phyloP scores from a whole-genome alignment of 768 basidiomycete species.

The Boletales sp. region DNA sequence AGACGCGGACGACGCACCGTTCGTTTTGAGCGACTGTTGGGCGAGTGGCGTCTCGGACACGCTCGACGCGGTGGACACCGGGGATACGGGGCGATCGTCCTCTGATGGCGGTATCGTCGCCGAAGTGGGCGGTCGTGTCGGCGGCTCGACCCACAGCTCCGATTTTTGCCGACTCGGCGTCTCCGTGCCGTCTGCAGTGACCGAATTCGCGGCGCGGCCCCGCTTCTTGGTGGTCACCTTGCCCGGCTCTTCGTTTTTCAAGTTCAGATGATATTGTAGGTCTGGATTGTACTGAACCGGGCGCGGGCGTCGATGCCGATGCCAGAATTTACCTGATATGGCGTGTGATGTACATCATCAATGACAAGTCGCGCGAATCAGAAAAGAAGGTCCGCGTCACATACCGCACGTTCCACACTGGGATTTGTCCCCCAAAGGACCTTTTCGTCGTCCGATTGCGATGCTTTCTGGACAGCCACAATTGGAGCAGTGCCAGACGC shows the following conservation, averaged over 20 bases:
- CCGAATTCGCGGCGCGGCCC: slow-evolving; percentile 26
- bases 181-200: slow-evolving; percentile 41
- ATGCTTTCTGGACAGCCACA: slow-evolving; percentile 89
- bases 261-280: slow-evolving; percentile 60
- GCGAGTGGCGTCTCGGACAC: slow-evolving; percentile 73
- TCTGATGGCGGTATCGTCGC: slow-evolving; percentile 32
- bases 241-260: slow-evolving; percentile 55
- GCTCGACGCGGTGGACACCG: slow-evolving; percentile 71
- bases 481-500: slow-evolving; percentile 93
- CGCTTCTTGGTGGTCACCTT: slow-evolving; percentile 55
- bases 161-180: slow-evolving; percentile 46
- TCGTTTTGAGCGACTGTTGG: slow-evolving; percentile 53
- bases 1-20: slow-evolving; percentile 38
- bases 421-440: slow-evolving; percentile 84
- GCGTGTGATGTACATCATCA: slow-evolving; percentile 1
- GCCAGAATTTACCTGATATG: slow-evolving; percentile 80
- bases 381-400: slow-evolving; percentile 26
- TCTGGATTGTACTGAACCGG: slow-evolving; percentile 80
- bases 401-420: slow-evolving; percentile 91
- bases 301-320: slow-evolving; percentile 76
- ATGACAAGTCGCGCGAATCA: not conserved
- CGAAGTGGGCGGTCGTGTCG: slow-evolving; percentile 31
- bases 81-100: slow-evolving; percentile 59
- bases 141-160: slow-evolving; percentile 35
- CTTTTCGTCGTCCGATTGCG: slow-evolving; percentile 82